phyloP scores from a whole-genome alignment of 768 basidiomycete genomes.

The Leccinum longicurvipes region DNA sequence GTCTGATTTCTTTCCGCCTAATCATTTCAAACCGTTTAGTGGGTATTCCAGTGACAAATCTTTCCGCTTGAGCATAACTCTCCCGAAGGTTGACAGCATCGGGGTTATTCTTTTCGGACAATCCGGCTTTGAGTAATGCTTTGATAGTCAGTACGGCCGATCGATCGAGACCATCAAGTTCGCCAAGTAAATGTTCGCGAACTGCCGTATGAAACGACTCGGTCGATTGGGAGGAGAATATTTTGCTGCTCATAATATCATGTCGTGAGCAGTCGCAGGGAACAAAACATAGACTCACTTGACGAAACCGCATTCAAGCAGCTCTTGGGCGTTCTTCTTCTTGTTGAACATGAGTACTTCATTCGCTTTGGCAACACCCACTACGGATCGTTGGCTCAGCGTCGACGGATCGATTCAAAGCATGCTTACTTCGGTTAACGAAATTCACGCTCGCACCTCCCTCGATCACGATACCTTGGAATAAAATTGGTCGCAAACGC shows the following conservation, averaged over 20 bases:
- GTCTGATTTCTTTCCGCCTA: slow-evolving; percentile 60
- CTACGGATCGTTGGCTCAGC: slow-evolving; percentile 31
- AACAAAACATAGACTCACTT: slow-evolving; percentile 42
- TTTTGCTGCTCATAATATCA: slow-evolving; percentile 40
- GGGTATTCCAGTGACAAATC: slow-evolving; percentile 61
- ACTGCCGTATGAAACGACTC: slow-evolving; percentile 55
- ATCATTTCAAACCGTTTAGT: slow-evolving; percentile 50
- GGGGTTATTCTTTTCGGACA: slow-evolving; percentile 60
- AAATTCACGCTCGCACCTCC: slow-evolving; percentile 70
- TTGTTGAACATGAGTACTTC: slow-evolving; percentile 70
- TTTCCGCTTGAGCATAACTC: slow-evolving; percentile 67
- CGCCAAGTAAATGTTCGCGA: slow-evolving; percentile 44
- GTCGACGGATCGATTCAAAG: background rate
- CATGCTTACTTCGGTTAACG: slow-evolving; percentile 54
- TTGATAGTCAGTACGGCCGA: slow-evolving; percentile 52
- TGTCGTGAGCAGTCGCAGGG: background rate
- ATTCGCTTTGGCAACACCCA: slow-evolving; percentile 67
- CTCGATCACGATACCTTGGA: slow-evolving; percentile 59
- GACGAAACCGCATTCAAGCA: slow-evolving; percentile 59
- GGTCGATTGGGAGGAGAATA: slow-evolving; percentile 51
- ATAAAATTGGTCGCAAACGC: slow-evolving; percentile 1
- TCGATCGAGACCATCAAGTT: slow-evolving; percentile 57
- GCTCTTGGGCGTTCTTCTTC: slow-evolving; percentile 57
- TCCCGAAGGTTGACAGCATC: slow-evolving; percentile 67
- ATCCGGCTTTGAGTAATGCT: slow-evolving; percentile 49